phyloP scores from a whole-genome alignment of 305 asterid genomes.

The Rubia occidens region DNA sequence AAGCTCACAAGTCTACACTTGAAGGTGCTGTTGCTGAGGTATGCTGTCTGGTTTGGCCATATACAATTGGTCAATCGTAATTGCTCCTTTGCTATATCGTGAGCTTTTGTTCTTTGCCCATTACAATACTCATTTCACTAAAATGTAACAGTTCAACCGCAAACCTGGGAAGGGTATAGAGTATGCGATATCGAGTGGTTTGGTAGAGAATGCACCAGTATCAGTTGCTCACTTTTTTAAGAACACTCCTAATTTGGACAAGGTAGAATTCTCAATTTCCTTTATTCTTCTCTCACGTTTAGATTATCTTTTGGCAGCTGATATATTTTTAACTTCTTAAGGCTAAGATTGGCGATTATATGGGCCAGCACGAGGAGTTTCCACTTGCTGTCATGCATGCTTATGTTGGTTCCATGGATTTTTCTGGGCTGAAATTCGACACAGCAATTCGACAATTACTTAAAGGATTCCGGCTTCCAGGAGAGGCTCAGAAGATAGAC shows the following conservation, averaged over 20 bases:
- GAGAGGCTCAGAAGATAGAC: slow-evolving; percentile 99
- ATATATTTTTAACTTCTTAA: slow-evolving; percentile 29
- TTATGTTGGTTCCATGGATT: slow-evolving; percentile 86
- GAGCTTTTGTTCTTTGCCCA: slow-evolving; percentile 16
- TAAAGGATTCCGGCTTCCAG: slow-evolving; percentile 95
- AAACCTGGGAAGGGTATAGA: slow-evolving; percentile 76
- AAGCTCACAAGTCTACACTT: slow-evolving; percentile 93
- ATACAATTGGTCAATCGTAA: background rate
- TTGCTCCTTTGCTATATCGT: background rate
- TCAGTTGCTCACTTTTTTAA: slow-evolving; percentile 89
- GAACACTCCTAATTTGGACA: slow-evolving; percentile 79
- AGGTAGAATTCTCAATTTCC: slow-evolving; percentile 36
- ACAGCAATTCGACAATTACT: slow-evolving; percentile 91
- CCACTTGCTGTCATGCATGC: slow-evolving; percentile 99
- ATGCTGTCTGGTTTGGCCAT: slow-evolving; percentile 7
- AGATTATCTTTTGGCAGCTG: slow-evolving; percentile 20
- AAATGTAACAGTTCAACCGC: slow-evolving; percentile 67
- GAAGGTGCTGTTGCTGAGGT: slow-evolving; percentile 98
- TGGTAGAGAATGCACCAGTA: slow-evolving; percentile 77
- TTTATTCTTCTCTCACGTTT: slow-evolving; percentile 14
- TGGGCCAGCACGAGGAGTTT: slow-evolving; percentile 98
- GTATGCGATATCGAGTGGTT: slow-evolving; percentile 62
- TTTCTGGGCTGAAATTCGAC: slow-evolving; percentile 88
- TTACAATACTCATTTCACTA: slow-evolving; percentile 21
- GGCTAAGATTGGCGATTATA: slow-evolving; percentile 94